Conservation (phyloP, 2,329 filamentous ascomycete species). For the Penicillium sp. region DNA sequence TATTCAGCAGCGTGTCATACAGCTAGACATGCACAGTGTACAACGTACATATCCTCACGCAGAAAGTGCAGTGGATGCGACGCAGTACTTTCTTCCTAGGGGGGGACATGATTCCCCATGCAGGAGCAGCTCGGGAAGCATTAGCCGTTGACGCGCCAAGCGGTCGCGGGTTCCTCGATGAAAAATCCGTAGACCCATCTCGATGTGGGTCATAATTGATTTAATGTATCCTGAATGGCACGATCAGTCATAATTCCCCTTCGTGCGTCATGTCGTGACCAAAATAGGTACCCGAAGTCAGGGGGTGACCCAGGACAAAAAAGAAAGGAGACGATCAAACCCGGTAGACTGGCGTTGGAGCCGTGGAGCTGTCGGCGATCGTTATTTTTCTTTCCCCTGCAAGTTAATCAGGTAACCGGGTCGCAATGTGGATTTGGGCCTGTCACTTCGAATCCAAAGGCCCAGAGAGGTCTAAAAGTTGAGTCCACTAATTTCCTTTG, state of each 20-base stretch:
- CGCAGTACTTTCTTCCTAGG: constrained; percentile 1
- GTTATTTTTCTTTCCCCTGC: constrained; percentile 14
- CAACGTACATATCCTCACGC: neutral
- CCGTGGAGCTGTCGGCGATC: constrained; percentile 20
- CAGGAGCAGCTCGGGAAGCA: constrained; percentile 15
- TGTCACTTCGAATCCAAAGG: neutral
- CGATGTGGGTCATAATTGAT: constrained; percentile 9
- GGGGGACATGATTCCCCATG: constrained; percentile 8
- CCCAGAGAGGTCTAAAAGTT: constrained; percentile 4
- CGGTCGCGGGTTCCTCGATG: constrained; percentile 20
- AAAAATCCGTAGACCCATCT: constrained; percentile 15
- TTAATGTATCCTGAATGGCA: constrained; percentile 11
- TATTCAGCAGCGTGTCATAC: constrained; percentile 5
- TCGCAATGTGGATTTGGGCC: constrained; percentile 6
- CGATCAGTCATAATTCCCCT: constrained; percentile 15
- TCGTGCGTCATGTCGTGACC: constrained; percentile 9
- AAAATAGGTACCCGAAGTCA: constrained; percentile 15
- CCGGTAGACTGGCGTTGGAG: constrained; percentile 22
- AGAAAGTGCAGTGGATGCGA: neutral
- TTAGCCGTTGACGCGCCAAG: constrained; percentile 12
- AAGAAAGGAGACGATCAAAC: constrained; percentile 22
- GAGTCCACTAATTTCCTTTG: neutral
- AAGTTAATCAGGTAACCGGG: constrained; percentile 7
- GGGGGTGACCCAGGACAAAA: constrained; percentile 20
- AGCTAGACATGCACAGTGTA: constrained; percentile 1